Base-by-base conservation (phyloP, 2,329 filamentous ascomycete species). In the Myriosclerotinia curreyana region DNA sequence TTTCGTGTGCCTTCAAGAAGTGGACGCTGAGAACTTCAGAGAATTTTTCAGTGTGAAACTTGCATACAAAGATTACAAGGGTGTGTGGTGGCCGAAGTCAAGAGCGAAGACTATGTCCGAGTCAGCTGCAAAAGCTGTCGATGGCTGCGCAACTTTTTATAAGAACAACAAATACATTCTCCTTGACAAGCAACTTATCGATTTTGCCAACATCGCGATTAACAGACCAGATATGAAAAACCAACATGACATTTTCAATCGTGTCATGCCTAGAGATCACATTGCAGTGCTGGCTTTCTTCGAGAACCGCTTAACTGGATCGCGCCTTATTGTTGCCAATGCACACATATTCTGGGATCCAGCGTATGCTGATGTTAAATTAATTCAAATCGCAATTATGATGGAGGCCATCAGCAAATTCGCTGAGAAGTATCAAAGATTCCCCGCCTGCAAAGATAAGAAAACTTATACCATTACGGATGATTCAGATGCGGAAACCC, bases 241-340 rank as follows among this genome's bases (percentile, higher is more conserved):
- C 64, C 92, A 96, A 73, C 91, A 96, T 74, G 95, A 99, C 73
- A 94, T 98, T 64, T 98, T 96, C 83, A 99, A 99, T 76, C 90
- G 95, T 36, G 90, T 99, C 66, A 98, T 97, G 95, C 93, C 94
- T 66, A 92, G 95, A 78, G 95, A 99, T 81, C 94, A 98, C 75
- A 96, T 99, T 76, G 95, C 90, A 20, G 89, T 96, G 55, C 86
- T 96, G 55, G 87, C 90, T 64, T 96, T 98, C 80, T 86, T 99
- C 67, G 95, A 99, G 77, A 97, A 96, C 72, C 86, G 94, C 46
- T 80, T 85, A 66, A 97, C 94, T 0, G 95, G 95, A n/a, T 88
- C 92, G 17, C 88, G 95, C 64, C 80, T 98, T 73, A 96, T 99
- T 68, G 87, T 98, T 44, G 92, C 92, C 70, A 98, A 98, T 74